Conservation (phyloP, 2,329 filamentous ascomycete genomes). For the Botrytis squamosa region DNA sequence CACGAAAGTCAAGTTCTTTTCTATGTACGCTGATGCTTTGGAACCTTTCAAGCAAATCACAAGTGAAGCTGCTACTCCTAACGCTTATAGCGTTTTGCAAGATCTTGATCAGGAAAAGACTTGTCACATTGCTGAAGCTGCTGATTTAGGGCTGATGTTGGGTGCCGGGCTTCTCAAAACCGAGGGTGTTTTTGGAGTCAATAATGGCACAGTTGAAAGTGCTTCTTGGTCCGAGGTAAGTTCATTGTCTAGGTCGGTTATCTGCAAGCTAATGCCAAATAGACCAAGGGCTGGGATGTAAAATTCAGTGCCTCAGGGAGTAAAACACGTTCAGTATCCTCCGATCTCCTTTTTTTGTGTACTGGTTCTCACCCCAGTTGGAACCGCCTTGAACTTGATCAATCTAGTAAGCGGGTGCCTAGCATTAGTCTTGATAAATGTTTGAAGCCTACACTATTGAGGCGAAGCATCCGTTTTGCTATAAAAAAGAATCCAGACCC, state of each 20-base stretch:
- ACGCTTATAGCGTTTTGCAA: slow-evolving; percentile 54
- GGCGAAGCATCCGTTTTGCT: not conserved
- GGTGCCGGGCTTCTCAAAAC: slow-evolving; percentile 45
- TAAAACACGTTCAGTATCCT: slow-evolving; percentile 23
- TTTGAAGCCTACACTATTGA: not conserved
- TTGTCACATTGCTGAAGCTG: slow-evolving; percentile 56
- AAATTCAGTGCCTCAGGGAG: slow-evolving; percentile 29
- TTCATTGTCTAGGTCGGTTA: not conserved
- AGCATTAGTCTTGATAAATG: not conserved
- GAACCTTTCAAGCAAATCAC: slow-evolving; percentile 53
- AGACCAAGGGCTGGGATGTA: slow-evolving; percentile 41
- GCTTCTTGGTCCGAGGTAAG: slow-evolving; percentile 43
- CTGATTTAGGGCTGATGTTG: slow-evolving; percentile 51
- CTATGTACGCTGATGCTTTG: slow-evolving; percentile 54
- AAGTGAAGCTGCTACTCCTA: slow-evolving; percentile 47
- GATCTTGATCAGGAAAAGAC: slow-evolving; percentile 55
- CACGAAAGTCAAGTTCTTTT: slow-evolving; percentile 60
- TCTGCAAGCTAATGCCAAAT: slow-evolving; percentile 20
- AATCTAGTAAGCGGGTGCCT: slow-evolving; percentile 38
- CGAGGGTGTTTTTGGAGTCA: slow-evolving; percentile 43
- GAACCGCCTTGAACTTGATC: slow-evolving; percentile 43
- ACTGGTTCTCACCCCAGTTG: slow-evolving; percentile 53
- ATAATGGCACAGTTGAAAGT: slow-evolving; percentile 41
- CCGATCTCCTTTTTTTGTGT: slow-evolving; percentile 51
- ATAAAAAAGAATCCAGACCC: not conserved